Evolutionary conservation across 1,284 basidiomycete genomes (phyloP).

Genomic region (Sporisorium sorghi): DNA sequence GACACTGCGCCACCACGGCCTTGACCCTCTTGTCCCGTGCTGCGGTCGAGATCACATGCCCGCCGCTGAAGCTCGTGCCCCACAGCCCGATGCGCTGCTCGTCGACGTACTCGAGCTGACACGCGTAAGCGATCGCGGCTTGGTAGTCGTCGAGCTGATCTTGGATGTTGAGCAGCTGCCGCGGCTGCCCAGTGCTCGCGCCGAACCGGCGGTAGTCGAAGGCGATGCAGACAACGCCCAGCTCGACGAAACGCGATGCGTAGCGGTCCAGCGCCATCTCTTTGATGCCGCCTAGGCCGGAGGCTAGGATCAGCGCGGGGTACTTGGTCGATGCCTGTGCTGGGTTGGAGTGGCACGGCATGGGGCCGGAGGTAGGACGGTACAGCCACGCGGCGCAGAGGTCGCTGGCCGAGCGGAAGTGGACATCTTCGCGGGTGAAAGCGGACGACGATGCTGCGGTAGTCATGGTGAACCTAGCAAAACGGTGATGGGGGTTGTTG

Average conservation of each 20-base stretch:
- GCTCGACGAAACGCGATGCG: constrained; percentile 34
- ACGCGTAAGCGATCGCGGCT: constrained; percentile 38
- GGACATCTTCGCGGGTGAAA: constrained; percentile 39
- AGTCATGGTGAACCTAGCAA: constrained; percentile 14
- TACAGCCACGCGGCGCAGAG: constrained; percentile 53
- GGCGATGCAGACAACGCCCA: constrained; percentile 50
- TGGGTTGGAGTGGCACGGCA: too few species aligned
- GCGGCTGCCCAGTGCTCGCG: constrained; percentile 40
- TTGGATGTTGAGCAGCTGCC: constrained; percentile 50
- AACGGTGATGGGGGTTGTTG: too few species aligned
- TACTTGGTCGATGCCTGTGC: constrained; percentile 1
- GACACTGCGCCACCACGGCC: constrained; percentile 59
- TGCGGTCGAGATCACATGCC: constrained; percentile 56
- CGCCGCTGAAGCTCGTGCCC: constrained; percentile 61
- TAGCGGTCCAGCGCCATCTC: constrained; percentile 57
- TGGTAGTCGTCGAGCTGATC: constrained; percentile 58
- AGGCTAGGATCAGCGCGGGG: constrained; percentile 52
- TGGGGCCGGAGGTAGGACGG: too few species aligned
- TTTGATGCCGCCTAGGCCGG: constrained; percentile 54
- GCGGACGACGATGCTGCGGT: constrained; percentile 17
- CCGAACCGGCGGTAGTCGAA: constrained; percentile 63
- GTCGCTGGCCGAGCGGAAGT: constrained; percentile 34
- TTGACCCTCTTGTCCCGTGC: constrained; percentile 48
- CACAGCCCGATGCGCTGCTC: constrained; percentile 52
- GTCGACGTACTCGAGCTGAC: constrained; percentile 44